Base-by-base conservation (phyloP, 345 rosid species). In the Sonneratia alba region DNA sequence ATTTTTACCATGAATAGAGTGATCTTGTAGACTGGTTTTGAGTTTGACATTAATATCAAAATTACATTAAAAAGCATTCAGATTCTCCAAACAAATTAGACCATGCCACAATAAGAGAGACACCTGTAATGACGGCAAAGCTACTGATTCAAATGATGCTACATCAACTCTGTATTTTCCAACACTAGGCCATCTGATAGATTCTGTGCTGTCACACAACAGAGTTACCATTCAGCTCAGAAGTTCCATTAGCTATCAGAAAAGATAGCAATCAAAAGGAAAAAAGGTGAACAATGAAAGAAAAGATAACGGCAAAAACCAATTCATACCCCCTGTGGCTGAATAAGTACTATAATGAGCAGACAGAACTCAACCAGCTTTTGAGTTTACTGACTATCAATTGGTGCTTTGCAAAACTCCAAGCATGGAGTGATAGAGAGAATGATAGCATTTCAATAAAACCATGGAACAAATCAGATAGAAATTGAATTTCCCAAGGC, bases 81-180 rank as follows among this genome's bases (percentile, higher is more conserved):
- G 63, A 3, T 27, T 62, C 38, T 3, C 3, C 19, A 12, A 27
- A 10, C 16, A 62, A 27, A 62, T 27, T 11, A 6, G 32, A 27
- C 16, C 9, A 62, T 27, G 18, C 38, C 4, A 12, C 15, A 62
- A 8, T 36, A 12, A 70, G 42, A 43, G 8, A 14, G 37, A 68
- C 42, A 88, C 91, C 96, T 87, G 89, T 83, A 88, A 76, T 79
- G 83, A 78, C 2, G 96, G 93, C 80, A 88, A 82, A n/a, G 87
- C 87, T 38, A 90, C 48, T 1, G 93, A 82, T 75, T 90, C 93
- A 18, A 90, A 90, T 4, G 93, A 88, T 42, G 84, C 77, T 47
- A 84, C 56, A 70, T 90, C 91, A 19, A 90, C 93, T 79, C 79
- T 88, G 75, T 85, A 90, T 73, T 79, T 90, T 70, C 93, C 91